These are phyloP conservation scores for Syzygium malaccense DNA, from an alignment of 441 rosid species.

Conservation along the genomic window DNA sequence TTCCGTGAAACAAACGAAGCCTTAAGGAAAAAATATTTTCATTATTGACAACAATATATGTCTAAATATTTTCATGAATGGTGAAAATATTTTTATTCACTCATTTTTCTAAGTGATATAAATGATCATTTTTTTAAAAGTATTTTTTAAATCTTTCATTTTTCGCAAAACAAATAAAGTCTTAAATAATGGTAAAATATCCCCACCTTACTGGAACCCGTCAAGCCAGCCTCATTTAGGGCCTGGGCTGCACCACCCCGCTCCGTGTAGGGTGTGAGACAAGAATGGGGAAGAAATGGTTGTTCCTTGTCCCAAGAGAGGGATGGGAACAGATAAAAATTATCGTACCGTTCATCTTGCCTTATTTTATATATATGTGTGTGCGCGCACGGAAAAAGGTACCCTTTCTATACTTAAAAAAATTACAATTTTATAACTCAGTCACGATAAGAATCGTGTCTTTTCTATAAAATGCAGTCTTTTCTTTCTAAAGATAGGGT, in stretches of 20 bases:
- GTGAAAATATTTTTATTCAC: no score
- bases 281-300: background rate
- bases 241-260: accelerated
- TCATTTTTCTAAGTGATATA: background rate
- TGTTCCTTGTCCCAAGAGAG: background rate
- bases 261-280: background rate
- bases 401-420: background rate
- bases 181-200: no score
- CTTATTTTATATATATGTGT: background rate
- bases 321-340: background rate
- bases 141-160: no score
- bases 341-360: no score
- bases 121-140: no score
- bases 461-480: background rate
- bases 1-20: no score
- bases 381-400: background rate
- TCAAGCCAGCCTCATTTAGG: background rate
- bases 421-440: no score
- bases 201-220: background rate
- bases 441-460: background rate
- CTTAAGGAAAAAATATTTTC: no score
- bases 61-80: no score
- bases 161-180: no score
- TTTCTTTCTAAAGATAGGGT: background rate
- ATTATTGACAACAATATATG: no score